Evolutionary conservation across 2,329 filamentous ascomycete species (phyloP).

Genomic region (Stenocarpella maydis): DNA sequence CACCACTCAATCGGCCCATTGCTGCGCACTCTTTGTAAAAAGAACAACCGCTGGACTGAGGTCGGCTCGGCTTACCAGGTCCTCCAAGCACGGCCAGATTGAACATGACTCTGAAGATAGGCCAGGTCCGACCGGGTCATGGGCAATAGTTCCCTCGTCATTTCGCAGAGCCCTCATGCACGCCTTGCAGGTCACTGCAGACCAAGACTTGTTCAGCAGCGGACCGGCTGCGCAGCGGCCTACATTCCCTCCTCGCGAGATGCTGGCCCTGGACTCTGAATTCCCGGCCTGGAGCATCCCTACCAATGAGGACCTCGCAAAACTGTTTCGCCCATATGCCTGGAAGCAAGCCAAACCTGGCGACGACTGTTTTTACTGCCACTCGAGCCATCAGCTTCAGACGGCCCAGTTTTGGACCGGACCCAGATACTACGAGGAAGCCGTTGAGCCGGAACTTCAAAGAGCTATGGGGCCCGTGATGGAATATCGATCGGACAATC

Average conservation of each 20-base stretch:
- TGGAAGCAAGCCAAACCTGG: not conserved
- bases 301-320: not conserved
- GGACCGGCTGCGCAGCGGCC: not conserved
- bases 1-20: not conserved
- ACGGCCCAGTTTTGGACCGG: not conserved
- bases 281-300: not conserved
- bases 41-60: not conserved
- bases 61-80: not conserved
- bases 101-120: not conserved
- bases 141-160: not conserved
- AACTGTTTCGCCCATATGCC: not conserved
- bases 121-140: not conserved
- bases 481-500: not conserved
- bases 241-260: not conserved
- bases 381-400: not conserved
- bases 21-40: not conserved
- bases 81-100: slow-evolving; percentile 3
- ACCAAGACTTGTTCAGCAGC: not conserved
- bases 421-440: not conserved
- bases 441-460: no score
- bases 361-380: not conserved
- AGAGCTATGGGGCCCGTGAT: no score
- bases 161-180: not conserved
- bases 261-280: not conserved
- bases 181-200: not conserved